phyloP scores from a whole-genome alignment of 2,329 filamentous ascomycete species.

The Alternaria atra region DNA sequence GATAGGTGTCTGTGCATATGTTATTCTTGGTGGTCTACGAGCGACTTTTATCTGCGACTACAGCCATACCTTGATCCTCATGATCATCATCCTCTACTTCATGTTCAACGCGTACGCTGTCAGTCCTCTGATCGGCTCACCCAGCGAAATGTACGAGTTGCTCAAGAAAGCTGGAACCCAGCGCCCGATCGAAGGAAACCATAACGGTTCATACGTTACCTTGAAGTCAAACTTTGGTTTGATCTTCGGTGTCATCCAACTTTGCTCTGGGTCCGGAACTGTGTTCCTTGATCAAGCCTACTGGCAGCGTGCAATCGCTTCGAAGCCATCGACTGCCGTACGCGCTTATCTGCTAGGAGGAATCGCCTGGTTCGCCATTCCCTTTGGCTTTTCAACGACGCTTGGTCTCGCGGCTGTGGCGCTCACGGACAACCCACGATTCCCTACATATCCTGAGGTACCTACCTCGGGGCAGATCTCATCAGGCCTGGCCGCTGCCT shows the following conservation, averaged over 20 bases:
- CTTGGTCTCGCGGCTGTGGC: conserved; percentile 58
- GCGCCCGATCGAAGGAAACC: conserved; percentile 52
- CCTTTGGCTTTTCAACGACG: conserved; percentile 58
- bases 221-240: conserved; percentile 54
- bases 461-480: conserved; percentile 39
- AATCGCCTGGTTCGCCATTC: conserved; percentile 60
- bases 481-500: conserved; percentile 41
- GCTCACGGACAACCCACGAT: conserved; percentile 54
- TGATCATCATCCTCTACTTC: conserved; percentile 58
- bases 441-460: conserved; percentile 54
- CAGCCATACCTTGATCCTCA: conserved; percentile 54
- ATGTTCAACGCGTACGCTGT: conserved; percentile 55
- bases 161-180: conserved; percentile 48
- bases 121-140: conserved; percentile 52
- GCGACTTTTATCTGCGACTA: conserved; percentile 56
- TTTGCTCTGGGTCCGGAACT: conserved; percentile 49
- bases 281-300: conserved; percentile 58
- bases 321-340: conserved; percentile 40
- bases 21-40: conserved; percentile 50
- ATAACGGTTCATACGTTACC: conserved; percentile 54
- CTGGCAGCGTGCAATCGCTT: conserved; percentile 56
- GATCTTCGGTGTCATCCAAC: conserved; percentile 57
- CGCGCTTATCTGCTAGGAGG: conserved; percentile 53
- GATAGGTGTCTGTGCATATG: conserved; percentile 47
- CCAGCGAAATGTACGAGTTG: conserved; percentile 52